These are phyloP conservation scores for Talaromyces marneffei DNA, from an alignment of 2,329 filamentous ascomycete species.

Conservation along the genomic window DNA sequence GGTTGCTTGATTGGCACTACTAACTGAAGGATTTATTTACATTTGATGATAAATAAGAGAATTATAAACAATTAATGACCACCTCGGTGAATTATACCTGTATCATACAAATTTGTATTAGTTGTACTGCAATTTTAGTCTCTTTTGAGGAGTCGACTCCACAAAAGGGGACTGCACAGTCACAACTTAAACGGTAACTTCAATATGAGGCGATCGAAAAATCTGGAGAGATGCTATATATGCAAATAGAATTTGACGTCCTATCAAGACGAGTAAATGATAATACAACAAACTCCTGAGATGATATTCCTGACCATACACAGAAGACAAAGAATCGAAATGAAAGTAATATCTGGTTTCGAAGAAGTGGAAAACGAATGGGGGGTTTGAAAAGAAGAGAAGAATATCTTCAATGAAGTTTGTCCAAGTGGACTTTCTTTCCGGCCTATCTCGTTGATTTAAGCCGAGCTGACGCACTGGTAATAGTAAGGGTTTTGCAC, in stretches of 20 bases:
- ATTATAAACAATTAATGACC: too few species aligned
- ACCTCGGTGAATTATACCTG: too few species aligned
- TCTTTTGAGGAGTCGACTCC: too few species aligned
- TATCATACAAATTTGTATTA: too few species aligned
- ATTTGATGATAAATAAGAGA: too few species aligned
- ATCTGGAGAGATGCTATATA: not conserved
- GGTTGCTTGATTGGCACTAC: too few species aligned
- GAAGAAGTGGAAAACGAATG: not conserved
- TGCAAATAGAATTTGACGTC: not conserved
- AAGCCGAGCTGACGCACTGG: constrained; percentile 22
- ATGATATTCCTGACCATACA: not conserved
- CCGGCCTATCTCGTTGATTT: not conserved
- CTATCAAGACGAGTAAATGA: not conserved
- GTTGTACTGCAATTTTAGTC: not conserved
- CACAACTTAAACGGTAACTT: too few species aligned
- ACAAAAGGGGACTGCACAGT: too few species aligned
- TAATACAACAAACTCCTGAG: not conserved
- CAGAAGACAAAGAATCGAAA: not conserved
- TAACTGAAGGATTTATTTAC: too few species aligned
- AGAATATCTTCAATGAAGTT: not conserved
- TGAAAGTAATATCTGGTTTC: not conserved
- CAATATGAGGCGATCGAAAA: not conserved
- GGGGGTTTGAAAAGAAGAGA: not conserved
- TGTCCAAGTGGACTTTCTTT: not conserved
- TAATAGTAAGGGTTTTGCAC: constrained; percentile 26